Evolutionary conservation across 371 early-diverging fungal genomes (phyloP).

Genomic region (Apophysomyces sp.): DNA sequence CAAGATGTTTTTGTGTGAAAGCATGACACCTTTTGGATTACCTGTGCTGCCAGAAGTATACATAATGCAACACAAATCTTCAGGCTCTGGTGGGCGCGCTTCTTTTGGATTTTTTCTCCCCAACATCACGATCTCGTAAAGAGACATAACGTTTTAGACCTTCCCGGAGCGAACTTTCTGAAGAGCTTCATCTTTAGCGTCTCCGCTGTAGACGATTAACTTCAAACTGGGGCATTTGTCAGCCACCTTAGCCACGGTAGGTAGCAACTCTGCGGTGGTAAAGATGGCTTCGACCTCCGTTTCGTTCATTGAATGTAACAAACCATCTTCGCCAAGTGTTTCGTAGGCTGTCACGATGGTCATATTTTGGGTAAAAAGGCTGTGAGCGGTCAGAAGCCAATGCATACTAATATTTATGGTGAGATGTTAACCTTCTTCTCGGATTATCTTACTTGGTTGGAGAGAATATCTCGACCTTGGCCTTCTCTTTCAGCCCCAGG

Average conservation of each 20-base stretch:
- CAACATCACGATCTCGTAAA: constrained; percentile 59
- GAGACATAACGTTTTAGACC: constrained; percentile 19
- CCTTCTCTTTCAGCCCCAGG: constrained; percentile 55
- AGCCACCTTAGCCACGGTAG: constrained; percentile 65
- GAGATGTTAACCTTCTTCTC: background rate
- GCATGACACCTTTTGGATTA: constrained; percentile 85
- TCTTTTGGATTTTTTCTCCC: constrained; percentile 67
- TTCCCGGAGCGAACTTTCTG: constrained; percentile 32
- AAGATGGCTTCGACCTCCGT: constrained; percentile 76
- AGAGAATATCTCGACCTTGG: constrained; percentile 68
- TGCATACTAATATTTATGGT: background rate
- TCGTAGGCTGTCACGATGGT: constrained; percentile 88
- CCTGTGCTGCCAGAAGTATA: constrained; percentile 97
- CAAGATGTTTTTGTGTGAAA: constrained; percentile 87
- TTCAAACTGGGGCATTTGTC: constrained; percentile 65
- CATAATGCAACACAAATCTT: constrained; percentile 90
- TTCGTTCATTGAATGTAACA: constrained; percentile 84
- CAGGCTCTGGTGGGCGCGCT: constrained; percentile 63
- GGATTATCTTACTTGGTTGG: constrained; percentile 55
- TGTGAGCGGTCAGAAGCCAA: constrained; percentile 61
- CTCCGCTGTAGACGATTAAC: constrained; percentile 76
- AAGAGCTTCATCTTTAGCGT: constrained; percentile 49
- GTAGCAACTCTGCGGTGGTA: constrained; percentile 81
- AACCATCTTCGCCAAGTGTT: constrained; percentile 87
- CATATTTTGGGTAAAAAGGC: constrained; percentile 68